These are phyloP conservation scores for Ophiostoma sp. DNA, from an alignment of 2,329 filamentous ascomycete genomes.

Conservation along the genomic window DNA sequence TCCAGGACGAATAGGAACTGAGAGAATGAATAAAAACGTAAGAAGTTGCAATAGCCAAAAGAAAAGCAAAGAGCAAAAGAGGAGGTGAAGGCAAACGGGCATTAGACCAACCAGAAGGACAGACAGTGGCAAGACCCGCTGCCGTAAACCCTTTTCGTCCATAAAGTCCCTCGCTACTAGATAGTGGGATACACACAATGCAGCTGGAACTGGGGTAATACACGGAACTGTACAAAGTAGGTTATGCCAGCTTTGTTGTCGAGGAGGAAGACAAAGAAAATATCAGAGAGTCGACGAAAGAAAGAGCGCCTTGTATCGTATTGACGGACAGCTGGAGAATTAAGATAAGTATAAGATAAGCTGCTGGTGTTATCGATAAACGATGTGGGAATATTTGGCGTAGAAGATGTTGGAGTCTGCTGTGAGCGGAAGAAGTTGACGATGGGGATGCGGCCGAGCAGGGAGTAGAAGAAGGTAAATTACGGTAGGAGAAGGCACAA, in stretches of 20 bases:
- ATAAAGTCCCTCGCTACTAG: conserved; percentile 23
- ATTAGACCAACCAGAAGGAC: background rate
- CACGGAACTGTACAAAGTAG: no score
- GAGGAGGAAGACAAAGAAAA: background rate
- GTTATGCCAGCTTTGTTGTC: background rate
- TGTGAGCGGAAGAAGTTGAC: background rate
- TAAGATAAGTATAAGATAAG: background rate
- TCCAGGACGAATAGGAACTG: background rate
- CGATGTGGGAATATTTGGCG: background rate
- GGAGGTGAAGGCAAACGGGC: background rate
- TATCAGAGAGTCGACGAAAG: background rate
- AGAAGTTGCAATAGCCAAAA: background rate
- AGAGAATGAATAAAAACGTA: conserved; percentile 1
- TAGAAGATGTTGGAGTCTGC: background rate
- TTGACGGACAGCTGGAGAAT: background rate
- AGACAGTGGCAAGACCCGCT: conserved; percentile 13
- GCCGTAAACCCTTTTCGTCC: conserved; percentile 23
- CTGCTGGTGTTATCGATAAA: background rate
- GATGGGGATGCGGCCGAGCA: background rate
- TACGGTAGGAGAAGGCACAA: background rate
- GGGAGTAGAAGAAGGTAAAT: background rate
- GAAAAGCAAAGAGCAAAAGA: background rate
- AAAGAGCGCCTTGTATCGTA: background rate
- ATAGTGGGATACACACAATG: background rate
- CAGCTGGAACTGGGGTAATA: conserved; percentile 4